Conservation (phyloP, 148 eudicot genomes). For the Chenopodium album region DNA sequence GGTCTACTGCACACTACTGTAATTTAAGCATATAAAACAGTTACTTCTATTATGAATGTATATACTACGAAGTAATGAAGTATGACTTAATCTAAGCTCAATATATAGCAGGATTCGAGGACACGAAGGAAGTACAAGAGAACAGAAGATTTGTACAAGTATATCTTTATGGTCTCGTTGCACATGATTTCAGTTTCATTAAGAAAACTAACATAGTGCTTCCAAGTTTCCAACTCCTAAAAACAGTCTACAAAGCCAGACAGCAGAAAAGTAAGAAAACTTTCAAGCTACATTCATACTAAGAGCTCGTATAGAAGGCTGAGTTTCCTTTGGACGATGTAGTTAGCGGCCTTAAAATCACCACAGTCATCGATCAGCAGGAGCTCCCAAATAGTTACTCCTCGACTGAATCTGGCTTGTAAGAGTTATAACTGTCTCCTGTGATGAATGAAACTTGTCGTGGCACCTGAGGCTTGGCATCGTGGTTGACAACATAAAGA, state of each 20-base stretch:
- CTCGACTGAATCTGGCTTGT: conserved; percentile 13
- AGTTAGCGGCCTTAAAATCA: conserved; percentile 33
- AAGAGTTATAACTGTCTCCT: conserved; percentile 11
- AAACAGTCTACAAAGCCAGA: not conserved
- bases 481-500: conserved; percentile 24
- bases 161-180: not conserved
- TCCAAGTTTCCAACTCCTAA: conserved; percentile 11
- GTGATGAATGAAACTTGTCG: conserved; percentile 22
- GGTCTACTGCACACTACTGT: too few species aligned
- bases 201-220: conserved; percentile 18
- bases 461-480: conserved; percentile 6
- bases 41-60: too few species aligned
- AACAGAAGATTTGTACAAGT: not conserved
- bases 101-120: not conserved
- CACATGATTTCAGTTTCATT: not conserved
- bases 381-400: conserved; percentile 27
- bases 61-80: too few species aligned
- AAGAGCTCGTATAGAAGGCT: conserved; percentile 16
- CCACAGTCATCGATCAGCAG: conserved; percentile 33
- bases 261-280: not conserved
- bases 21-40: too few species aligned
- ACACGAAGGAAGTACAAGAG: not conserved
- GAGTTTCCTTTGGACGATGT: conserved; percentile 30
- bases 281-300: not conserved
- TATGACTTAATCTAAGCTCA: not conserved